A percentile compares a stretch with the other conserved stretches of the same genome.
Evolutionary conservation across 2,329 filamentous ascomycete species (phyloP).

Genomic region (Neopestalotiopsis sp.): DNA sequence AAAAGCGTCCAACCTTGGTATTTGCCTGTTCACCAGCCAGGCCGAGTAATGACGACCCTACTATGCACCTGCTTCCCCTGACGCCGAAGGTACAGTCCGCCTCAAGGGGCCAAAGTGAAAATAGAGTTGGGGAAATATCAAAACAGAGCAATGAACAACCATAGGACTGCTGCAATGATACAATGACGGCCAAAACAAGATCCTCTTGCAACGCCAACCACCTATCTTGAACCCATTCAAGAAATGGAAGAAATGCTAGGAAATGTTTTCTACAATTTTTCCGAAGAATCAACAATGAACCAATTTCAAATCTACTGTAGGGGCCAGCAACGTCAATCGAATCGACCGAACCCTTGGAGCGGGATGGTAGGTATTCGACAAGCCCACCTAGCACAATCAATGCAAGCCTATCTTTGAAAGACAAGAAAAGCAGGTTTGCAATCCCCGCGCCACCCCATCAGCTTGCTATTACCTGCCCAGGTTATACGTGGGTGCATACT

Average conservation of each 20-base stretch:
- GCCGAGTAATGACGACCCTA: not conserved
- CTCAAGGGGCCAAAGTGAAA: not conserved
- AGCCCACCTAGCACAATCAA: not conserved
- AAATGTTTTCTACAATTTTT: no score
- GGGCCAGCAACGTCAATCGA: not conserved
- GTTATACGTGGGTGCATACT: not conserved
- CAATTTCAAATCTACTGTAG: not conserved
- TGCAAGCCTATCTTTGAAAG: not conserved
- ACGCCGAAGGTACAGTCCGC: not conserved
- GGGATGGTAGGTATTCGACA: not conserved
- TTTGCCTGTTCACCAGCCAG: not conserved
- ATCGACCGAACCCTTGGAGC: not conserved
- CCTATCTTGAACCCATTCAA: no score
- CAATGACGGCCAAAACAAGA: not conserved
- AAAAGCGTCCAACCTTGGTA: not conserved
- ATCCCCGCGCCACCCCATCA: not conserved
- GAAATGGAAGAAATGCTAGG: no score
- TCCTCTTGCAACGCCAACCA: not conserved
- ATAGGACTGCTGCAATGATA: not conserved
- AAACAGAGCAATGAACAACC: not conserved
- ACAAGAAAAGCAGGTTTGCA: conserved; percentile 7
- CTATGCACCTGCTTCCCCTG: not conserved
- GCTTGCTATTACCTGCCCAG: not conserved
- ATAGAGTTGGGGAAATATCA: not conserved
- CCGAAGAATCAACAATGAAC: no score